phyloP scores from a whole-genome alignment of 768 basidiomycete species.

The Mycena venus region DNA sequence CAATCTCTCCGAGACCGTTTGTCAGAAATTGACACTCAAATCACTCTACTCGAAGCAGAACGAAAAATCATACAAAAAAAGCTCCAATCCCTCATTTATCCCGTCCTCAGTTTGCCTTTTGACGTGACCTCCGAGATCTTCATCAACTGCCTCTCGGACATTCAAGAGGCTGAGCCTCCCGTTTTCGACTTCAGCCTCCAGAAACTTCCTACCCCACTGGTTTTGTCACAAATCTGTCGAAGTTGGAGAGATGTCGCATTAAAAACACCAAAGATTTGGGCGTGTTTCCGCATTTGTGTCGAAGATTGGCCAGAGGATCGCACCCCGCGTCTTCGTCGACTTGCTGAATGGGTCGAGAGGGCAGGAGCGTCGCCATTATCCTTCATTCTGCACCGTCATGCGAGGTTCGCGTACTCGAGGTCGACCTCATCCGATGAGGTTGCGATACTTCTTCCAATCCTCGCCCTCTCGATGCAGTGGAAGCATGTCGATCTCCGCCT shows the following conservation, averaged over 20 bases:
- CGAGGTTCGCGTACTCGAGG: not conserved
- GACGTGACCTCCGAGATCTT: conserved; percentile 3
- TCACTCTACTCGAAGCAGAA: conserved; percentile 5
- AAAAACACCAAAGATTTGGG: not conserved
- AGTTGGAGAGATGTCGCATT: conserved; percentile 3
- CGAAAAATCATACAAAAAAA: not conserved
- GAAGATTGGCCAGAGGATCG: not conserved
- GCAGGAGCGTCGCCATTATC: not conserved
- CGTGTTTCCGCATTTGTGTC: not conserved
- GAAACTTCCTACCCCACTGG: not conserved
- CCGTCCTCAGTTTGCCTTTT: conserved; percentile 1
- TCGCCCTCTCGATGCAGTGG: not conserved
- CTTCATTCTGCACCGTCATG: not conserved
- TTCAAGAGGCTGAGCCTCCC: not conserved
- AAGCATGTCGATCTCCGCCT: not conserved
- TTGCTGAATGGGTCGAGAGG: not conserved
- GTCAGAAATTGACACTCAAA: not conserved
- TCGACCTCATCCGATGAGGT: not conserved
- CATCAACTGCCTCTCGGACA: not conserved
- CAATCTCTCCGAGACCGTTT: not conserved
- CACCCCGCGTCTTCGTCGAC: not conserved
- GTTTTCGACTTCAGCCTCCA: not conserved
- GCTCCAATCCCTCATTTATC: not conserved
- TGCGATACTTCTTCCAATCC: not conserved
- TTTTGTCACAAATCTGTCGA: not conserved